Percentiles rank a stretch among this genome's conserved stretches.
Conservation (phyloP, 345 rosid genomes). For the Citrus unshiu region DNA sequence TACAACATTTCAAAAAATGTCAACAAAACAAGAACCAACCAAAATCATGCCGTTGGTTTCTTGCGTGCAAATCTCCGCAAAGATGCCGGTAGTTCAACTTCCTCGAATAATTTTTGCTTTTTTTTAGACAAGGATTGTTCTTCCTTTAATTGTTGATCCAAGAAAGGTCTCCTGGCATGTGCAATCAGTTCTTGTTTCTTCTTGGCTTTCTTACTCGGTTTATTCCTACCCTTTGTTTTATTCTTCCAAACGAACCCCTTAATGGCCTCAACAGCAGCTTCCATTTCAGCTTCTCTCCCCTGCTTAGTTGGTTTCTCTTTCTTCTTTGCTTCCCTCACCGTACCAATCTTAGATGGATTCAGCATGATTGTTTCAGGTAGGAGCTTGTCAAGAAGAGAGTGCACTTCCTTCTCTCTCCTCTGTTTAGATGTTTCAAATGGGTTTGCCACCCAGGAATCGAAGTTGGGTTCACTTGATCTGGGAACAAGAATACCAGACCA, state of each 20-base stretch:
- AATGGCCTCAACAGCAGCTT: conserved; percentile 57
- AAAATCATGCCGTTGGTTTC: conserved; percentile 8
- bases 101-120: conserved; percentile 54
- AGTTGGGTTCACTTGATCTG: conserved; percentile 93
- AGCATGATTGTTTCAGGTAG: conserved; percentile 88
- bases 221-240: conserved; percentile 84
- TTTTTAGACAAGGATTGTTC: conserved; percentile 29
- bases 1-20: background rate
- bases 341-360: conserved; percentile 86
- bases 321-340: conserved; percentile 32
- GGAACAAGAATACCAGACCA: conserved; percentile 88
- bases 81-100: conserved; percentile 45
- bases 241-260: conserved; percentile 52
- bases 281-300: conserved; percentile 63
- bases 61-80: conserved; percentile 56
- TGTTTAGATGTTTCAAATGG: conserved; percentile 89
- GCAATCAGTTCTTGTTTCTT: conserved; percentile 56
- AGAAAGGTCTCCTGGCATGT: conserved; percentile 59
- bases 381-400: conserved; percentile 83
- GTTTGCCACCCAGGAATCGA: conserved; percentile 91
- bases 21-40: background rate
- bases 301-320: conserved; percentile 58
- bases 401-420: conserved; percentile 84
- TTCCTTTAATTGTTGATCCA: conserved; percentile 24
- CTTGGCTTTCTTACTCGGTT: conserved; percentile 61